Evolutionary conservation across 1,284 basidiomycete species (phyloP).

Genomic region (Cryptococcus sp.): DNA sequence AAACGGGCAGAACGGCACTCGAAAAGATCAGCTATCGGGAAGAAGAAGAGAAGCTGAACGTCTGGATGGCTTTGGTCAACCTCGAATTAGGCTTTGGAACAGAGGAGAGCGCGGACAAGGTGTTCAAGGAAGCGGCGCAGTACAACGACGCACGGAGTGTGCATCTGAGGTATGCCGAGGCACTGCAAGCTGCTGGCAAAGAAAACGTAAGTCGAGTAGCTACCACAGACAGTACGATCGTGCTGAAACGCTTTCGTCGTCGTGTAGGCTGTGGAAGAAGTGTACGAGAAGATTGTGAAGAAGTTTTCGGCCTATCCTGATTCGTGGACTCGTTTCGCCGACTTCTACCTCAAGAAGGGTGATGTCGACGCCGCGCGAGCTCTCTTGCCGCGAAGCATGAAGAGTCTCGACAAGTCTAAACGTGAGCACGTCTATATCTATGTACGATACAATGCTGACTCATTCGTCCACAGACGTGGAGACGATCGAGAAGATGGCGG

Average conservation of each 20-base stretch:
- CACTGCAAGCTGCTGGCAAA: slow-evolving; percentile 82
- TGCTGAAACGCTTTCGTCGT: slow-evolving; percentile 1
- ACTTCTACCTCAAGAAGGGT: slow-evolving; percentile 69
- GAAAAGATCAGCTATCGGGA: slow-evolving; percentile 91
- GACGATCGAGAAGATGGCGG: slow-evolving; percentile 90
- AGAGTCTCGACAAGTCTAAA: slow-evolving; percentile 91
- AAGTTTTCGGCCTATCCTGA: slow-evolving; percentile 91
- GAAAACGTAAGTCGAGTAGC: slow-evolving; percentile 60
- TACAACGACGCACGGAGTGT: slow-evolving; percentile 92
- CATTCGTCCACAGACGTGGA: slow-evolving; percentile 69
- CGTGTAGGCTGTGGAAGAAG: slow-evolving; percentile 77
- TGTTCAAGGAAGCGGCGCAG: slow-evolving; percentile 87
- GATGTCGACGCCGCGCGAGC: slow-evolving; percentile 78
- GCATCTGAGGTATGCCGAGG: slow-evolving; percentile 77
- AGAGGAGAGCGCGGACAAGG: slow-evolving; percentile 70
- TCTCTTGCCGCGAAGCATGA: slow-evolving; percentile 83
- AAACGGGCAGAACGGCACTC: slow-evolving; percentile 80
- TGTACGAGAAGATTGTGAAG: slow-evolving; percentile 79
- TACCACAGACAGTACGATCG: neutral
- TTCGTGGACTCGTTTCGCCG: slow-evolving; percentile 86
- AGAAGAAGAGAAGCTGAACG: slow-evolving; percentile 93
- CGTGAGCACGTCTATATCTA: slow-evolving; percentile 60
- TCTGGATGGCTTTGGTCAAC: slow-evolving; percentile 97
- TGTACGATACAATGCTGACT: slow-evolving; percentile 1
- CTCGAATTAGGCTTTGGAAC: slow-evolving; percentile 93